Evolutionary conservation across 495 filamentous ascomycete genomes (phyloP), one percentile per base, ranked within the genome.

Genomic region (Tuber microsphaerosporum): DNA sequence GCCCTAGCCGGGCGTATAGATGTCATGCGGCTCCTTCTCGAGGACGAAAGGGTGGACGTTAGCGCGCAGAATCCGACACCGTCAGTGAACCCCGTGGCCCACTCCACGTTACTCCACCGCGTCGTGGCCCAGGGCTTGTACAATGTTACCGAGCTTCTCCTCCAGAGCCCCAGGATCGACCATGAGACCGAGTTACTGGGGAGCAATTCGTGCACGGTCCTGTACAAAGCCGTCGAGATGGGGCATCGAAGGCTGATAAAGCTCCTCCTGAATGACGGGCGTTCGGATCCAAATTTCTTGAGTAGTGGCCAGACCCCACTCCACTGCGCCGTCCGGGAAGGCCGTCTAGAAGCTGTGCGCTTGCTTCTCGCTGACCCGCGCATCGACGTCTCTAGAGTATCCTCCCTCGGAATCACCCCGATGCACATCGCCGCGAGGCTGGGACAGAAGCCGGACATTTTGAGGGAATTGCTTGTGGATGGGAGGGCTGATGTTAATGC

Each of bases 11-110:
- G 78, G 4, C 73, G 71, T 41, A 31, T 42, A 20, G 73, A 79
- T 39, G 46, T 78, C 31, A 70, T 80, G 37, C 69, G 61, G 5
- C 31, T 80, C 5, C 77, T 80, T 20, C 77, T 80, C 0, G 70
- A 79, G 26, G 75, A 79, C 5, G 44, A 34, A 26, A 65, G 56
- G 56, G 26, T 65, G 56, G 26, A 34, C 34, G 26, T 65, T 65
- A 4, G 26, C 56, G 2, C 17, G 26, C 26, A 12, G 26, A 26
- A 34, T 16, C 4, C n/a, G 51, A 26, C n/a, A 9, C 51, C 51
- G 51, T 65, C 12, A 4, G 56, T 26, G 56, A 61, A 31, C 31
- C 26, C 56, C 56, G 56, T 3, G 14, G 56, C 34, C 17, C 56
- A 34, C 12, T 65, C 26, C 12, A 65, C 56, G 26, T 31, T 65